Evolutionary conservation across 805 yeast species (phyloP), one percentile per base, ranked within the genome.

Genomic region (Ogataea degrootiae): DNA sequence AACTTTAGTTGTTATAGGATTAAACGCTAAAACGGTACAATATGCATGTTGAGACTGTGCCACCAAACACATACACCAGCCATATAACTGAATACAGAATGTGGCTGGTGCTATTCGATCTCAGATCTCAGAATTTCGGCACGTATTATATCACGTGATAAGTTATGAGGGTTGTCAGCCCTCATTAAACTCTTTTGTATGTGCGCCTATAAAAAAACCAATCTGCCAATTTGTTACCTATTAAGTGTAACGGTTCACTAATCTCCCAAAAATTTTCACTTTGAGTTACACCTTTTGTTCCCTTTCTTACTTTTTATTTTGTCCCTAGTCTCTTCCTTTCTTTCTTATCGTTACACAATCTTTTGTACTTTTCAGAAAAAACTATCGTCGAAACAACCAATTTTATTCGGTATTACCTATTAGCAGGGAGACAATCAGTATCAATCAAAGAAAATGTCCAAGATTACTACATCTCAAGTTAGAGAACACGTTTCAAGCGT

Each of bases 401-500:
- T 44, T 48, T 38, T 31, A 33, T 44, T 44, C 57, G 70, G 69
- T 57, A 63, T 52, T 53, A 68, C 72, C 72, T 72, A 66, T 54
- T 63, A 55, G 68, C 82, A 85, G 95, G 94, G 88, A 86, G 94
- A 85, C 91, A 82, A 73, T 53, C 55, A 56, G 29, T 26, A 42
- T 38, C 62, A 31, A 53, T 54, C 48, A 45, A 53, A 57, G 42
- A 72, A 63, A 60, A 85, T 86, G 92, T 87, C 95, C 65, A 94
- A 94, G 80, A 80, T 94, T 74, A 81, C 92, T 66, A 80, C 87
- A 67, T 71, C 95, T 71, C 91, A 87, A 77, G 96, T 94, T 68
- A 96, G 99, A 81, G 97, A 87, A 71, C 82, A 90, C 83, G 97
- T 94, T 73, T 82, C 87, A 74, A 85, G 88, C 77, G 80, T 94